Conservation (phyloP, 2,329 filamentous ascomycete species). For the Corinectria fuckeliana region DNA sequence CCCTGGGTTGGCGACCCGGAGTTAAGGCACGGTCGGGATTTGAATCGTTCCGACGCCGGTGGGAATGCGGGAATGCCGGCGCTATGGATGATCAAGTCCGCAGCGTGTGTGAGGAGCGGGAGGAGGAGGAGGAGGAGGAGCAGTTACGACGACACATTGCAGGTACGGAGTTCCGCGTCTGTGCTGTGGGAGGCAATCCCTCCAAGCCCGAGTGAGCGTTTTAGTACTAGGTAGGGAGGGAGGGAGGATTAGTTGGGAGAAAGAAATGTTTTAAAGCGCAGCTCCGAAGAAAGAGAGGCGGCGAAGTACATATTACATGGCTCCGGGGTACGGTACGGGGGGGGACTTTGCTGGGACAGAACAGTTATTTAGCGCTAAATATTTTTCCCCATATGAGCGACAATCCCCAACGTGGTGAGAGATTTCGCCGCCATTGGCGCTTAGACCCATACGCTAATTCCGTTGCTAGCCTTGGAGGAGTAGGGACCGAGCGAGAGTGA, state of each 20-base stretch:
- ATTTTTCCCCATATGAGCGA: not conserved
- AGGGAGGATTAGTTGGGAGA: not conserved
- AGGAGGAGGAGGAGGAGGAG: no score
- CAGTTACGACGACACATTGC: constrained; percentile 25
- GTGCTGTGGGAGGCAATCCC: not conserved
- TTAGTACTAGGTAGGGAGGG: not conserved
- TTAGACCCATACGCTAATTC: constrained; percentile 16
- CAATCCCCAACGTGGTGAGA: constrained; percentile 38
- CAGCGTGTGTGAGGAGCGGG: constrained; percentile 15
- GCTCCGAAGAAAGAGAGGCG: constrained; percentile 1
- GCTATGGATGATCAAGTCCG: constrained; percentile 28
- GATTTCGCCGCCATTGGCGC: constrained; percentile 36
- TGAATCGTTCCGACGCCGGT: constrained; percentile 29
- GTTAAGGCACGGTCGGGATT: constrained; percentile 36
- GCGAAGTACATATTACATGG: constrained; percentile 33
- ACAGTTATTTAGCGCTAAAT: not conserved
- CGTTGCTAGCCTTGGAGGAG: not conserved
- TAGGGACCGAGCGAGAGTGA: not conserved
- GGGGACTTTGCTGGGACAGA: not conserved
- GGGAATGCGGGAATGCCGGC: constrained; percentile 15
- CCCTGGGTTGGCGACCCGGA: constrained; percentile 23
- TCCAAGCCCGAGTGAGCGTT: not conserved
- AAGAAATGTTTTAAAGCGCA: not conserved
- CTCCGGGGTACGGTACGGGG: not conserved
- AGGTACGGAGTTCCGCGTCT: not conserved